A percentile compares a stretch with the other conserved stretches of the same genome.
Conservation (phyloP, 768 basidiomycete species). For the Leucocoprinus sp. region DNA sequence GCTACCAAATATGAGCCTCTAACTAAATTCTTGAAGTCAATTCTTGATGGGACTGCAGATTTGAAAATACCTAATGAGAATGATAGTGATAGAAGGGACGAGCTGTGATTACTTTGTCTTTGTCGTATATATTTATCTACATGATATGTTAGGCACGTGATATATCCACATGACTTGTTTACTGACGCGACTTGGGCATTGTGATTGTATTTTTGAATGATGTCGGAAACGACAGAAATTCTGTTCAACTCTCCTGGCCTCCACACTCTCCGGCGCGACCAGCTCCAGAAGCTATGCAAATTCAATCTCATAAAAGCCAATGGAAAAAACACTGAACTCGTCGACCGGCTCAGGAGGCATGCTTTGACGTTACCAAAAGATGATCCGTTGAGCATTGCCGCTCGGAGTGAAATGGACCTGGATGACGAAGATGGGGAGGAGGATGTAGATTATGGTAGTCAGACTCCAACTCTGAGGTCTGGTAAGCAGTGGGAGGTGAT, state of each 20-base stretch:
- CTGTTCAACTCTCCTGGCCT: slow-evolving; percentile 80
- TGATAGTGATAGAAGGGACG: slow-evolving; percentile 12
- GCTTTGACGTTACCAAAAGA: slow-evolving; percentile 56
- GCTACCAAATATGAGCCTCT: slow-evolving; percentile 67
- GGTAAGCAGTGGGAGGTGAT: slow-evolving; percentile 87
- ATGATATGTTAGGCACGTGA: not conserved
- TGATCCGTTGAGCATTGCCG: slow-evolving; percentile 46
- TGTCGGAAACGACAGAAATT: slow-evolving; percentile 72
- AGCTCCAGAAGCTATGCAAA: slow-evolving; percentile 82
- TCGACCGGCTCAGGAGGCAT: slow-evolving; percentile 60
- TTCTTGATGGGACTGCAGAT: slow-evolving; percentile 61
- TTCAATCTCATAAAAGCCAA: slow-evolving; percentile 70
- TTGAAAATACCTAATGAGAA: slow-evolving; percentile 19
- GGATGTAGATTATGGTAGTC: slow-evolving; percentile 5
- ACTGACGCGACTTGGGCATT: too few relatives aligned
- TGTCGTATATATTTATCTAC: slow-evolving; percentile 7
- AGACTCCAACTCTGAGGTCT: slow-evolving; percentile 40
- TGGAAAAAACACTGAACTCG: slow-evolving; percentile 72
- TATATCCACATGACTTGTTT: too few relatives aligned
- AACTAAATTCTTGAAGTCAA: slow-evolving; percentile 62
- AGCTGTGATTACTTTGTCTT: slow-evolving; percentile 8
- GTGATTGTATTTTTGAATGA: slow-evolving; percentile 17
- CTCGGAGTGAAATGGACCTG: slow-evolving; percentile 35
- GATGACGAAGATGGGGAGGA: slow-evolving; percentile 10
- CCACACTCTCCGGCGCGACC: slow-evolving; percentile 75